These are phyloP conservation scores for Magnusiomyces ingens DNA, from an alignment of 1,139 yeast genomes.

Conservation along the genomic window DNA sequence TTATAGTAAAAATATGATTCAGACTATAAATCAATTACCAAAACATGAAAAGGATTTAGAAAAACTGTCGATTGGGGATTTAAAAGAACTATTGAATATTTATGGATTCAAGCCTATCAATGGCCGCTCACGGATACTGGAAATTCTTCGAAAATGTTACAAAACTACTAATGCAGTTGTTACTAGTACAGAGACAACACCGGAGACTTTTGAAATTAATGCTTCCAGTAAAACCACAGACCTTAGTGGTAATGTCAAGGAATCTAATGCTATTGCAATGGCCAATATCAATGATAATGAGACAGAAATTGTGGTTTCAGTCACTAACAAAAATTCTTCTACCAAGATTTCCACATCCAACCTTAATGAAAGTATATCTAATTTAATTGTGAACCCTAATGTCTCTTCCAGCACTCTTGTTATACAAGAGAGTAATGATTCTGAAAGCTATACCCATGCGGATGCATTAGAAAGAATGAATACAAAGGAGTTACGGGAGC, in stretches of 20 bases:
- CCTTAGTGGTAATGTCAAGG: no score
- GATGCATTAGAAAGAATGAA: no score
- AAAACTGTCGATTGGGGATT: constrained; percentile 8
- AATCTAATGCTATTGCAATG: neutral
- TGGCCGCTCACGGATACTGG: constrained; percentile 7
- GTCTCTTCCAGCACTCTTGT: neutral
- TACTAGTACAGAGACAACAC: neutral
- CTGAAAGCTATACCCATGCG: neutral
- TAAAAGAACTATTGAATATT: constrained; percentile 1
- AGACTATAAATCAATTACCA: neutral
- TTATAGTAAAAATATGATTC: neutral
- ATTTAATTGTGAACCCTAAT: neutral
- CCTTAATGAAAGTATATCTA: no score
- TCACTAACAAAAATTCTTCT: no score
- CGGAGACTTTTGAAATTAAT: neutral
- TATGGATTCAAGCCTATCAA: constrained; percentile 8
- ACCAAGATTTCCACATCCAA: no score
- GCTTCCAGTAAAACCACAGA: neutral
- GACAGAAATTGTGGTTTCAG: no score
- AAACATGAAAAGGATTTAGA: neutral
- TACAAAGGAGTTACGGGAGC: neutral
- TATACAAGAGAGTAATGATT: neutral
- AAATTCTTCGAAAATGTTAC: neutral
- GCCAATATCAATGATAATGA: neutral
- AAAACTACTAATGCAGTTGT: neutral